Conservation (phyloP, 225 moss, liverwort and hornwort genomes). For the Straminergon stramineum region DNA sequence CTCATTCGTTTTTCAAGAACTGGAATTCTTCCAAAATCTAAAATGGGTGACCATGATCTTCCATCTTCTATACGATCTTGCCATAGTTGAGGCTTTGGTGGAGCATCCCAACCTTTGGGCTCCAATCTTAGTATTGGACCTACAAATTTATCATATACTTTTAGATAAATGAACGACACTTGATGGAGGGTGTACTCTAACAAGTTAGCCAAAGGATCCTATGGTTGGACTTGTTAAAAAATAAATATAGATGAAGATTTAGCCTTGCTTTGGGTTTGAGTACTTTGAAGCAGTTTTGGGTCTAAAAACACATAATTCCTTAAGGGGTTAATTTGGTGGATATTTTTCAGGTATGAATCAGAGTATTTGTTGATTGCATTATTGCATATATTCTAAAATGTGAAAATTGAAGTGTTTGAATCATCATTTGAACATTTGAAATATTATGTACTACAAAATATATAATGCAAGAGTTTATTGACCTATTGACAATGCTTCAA, state of each 20-base stretch:
- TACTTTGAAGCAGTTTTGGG: too few relatives aligned
- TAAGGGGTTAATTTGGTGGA: too few relatives aligned
- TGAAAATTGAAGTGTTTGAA: background rate
- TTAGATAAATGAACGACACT: background rate
- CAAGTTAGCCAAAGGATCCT: too few relatives aligned
- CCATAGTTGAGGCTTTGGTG: background rate
- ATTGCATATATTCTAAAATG: background rate
- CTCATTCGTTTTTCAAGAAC: constrained; percentile 32
- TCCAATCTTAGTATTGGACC: constrained; percentile 47
- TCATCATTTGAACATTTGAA: background rate
- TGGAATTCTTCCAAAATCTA: constrained; percentile 60
- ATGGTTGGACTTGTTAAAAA: too few relatives aligned
- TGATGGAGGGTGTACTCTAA: too few relatives aligned
- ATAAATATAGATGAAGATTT: too few relatives aligned
- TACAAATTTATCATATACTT: background rate
- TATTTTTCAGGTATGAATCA: background rate
- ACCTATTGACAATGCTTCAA: constrained; percentile 52
- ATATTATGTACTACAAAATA: background rate
- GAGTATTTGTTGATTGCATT: background rate
- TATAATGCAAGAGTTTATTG: background rate
- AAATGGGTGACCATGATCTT: constrained; percentile 3
- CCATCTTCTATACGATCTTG: constrained; percentile 17
- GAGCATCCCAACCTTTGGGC: constrained; percentile 34
- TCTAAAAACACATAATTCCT: too few relatives aligned
- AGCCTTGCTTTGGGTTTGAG: too few relatives aligned